Percentiles rank a stretch among this genome's conserved stretches.
These are phyloP conservation scores for Mycena rebaudengoi DNA, from an alignment of 768 basidiomycete genomes.

Conservation along the genomic window DNA sequence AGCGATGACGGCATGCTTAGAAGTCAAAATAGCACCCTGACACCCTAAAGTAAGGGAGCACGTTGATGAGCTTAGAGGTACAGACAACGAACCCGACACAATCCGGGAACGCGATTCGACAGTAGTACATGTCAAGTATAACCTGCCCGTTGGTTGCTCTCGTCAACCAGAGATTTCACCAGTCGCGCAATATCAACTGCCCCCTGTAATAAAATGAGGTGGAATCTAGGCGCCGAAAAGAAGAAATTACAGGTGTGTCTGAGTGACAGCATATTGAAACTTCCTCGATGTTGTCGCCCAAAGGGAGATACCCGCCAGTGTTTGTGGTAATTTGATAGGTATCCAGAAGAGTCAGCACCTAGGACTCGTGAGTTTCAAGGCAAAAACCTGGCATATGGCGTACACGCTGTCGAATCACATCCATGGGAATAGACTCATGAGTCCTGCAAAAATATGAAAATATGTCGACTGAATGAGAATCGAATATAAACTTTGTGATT, in stretches of 20 bases:
- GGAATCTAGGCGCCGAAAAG: too few relatives aligned
- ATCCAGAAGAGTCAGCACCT: slow-evolving; percentile 42
- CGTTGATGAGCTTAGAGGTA: neutral
- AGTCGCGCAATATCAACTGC: slow-evolving; percentile 60
- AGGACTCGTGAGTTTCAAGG: neutral
- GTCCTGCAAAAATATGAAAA: slow-evolving; percentile 53
- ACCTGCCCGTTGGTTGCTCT: slow-evolving; percentile 52
- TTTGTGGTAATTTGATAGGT: slow-evolving; percentile 59
- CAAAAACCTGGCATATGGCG: slow-evolving; percentile 11
- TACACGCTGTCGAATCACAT: slow-evolving; percentile 55
- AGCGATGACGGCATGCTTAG: too few relatives aligned
- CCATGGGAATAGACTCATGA: slow-evolving; percentile 56
- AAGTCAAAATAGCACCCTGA: neutral
- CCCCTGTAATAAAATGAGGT: too few relatives aligned
- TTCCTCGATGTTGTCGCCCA: slow-evolving; percentile 53
- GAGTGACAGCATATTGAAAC: slow-evolving; percentile 75
- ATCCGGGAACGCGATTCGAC: neutral
- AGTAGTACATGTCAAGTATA: slow-evolving; percentile 21
- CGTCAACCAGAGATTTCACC: slow-evolving; percentile 65
- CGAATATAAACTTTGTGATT: slow-evolving; percentile 60
- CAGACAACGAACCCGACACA: too few relatives aligned
- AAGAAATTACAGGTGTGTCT: slow-evolving; percentile 62
- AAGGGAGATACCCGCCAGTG: slow-evolving; percentile 48
- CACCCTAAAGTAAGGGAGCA: slow-evolving; percentile 8
- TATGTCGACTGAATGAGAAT: neutral